A percentile compares a stretch with the other conserved stretches of the same genome.
phyloP scores from a whole-genome alignment of 23 red algal genomes.

The Gracilaria domingensis region DNA sequence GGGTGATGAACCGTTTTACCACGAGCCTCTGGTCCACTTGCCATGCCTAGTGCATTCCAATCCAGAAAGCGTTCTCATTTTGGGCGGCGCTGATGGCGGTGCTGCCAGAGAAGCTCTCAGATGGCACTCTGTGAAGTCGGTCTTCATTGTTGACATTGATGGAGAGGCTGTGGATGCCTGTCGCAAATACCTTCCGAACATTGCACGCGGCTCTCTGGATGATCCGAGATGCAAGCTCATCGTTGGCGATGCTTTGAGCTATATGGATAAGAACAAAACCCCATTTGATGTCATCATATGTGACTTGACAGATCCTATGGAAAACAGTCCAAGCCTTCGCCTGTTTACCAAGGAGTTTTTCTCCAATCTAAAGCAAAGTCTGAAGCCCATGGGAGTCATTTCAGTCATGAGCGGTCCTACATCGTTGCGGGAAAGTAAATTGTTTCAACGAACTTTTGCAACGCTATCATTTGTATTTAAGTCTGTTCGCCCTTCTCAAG shows the following conservation, averaged over 20 bases:
- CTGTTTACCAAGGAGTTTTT: slow-evolving; percentile 94
- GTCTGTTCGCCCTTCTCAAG: slow-evolving; percentile 62
- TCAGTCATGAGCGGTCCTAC: slow-evolving; percentile 81
- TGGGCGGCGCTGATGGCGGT: slow-evolving; percentile 96
- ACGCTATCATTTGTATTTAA: slow-evolving; percentile 76
- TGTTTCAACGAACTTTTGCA: slow-evolving; percentile 64
- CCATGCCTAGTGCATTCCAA: slow-evolving; percentile 76
- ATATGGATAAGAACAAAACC: slow-evolving; percentile 41
- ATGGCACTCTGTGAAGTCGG: slow-evolving; percentile 75
- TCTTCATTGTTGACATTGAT: slow-evolving; percentile 96
- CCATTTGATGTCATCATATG: slow-evolving; percentile 91
- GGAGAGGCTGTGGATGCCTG: slow-evolving; percentile 86
- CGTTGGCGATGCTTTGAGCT: slow-evolving; percentile 82
- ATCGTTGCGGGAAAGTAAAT: slow-evolving; percentile 72
- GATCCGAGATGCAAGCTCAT: slow-evolving; percentile 67
- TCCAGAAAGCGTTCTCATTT: slow-evolving; percentile 75
- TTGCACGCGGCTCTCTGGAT: slow-evolving; percentile 79
- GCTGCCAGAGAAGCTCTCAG: slow-evolving; percentile 87
- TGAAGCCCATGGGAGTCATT: slow-evolving; percentile 72
- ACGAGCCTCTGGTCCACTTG: slow-evolving; percentile 94
- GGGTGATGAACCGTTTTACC: slow-evolving; percentile 92
- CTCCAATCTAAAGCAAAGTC: slow-evolving; percentile 43
- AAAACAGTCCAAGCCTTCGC: slow-evolving; percentile 76
- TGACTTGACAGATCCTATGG: slow-evolving; percentile 96
- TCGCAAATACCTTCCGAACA: slow-evolving; percentile 72